Conservation (phyloP, 805 yeast species). For the Jamesozyma spencerorum region DNA sequence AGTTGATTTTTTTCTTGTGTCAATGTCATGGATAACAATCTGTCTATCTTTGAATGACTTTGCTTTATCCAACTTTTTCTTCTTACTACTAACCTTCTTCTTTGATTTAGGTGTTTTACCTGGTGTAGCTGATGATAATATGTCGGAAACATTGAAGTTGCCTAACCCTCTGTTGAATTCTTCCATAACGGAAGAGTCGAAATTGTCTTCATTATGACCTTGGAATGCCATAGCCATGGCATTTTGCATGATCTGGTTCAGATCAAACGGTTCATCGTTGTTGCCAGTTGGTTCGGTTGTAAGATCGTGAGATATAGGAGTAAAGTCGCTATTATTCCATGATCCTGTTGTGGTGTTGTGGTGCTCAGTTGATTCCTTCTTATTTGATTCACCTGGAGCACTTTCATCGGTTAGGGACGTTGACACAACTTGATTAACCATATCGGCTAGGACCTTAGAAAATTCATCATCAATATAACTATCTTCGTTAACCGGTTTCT, state of each 20-base stretch:
- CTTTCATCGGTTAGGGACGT: slow-evolving; percentile 16
- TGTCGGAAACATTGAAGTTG: slow-evolving; percentile 7
- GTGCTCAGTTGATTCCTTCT: not conserved
- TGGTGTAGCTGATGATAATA: not conserved
- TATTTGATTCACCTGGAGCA: not conserved
- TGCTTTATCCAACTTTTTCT: slow-evolving; percentile 1
- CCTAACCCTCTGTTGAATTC: slow-evolving; percentile 23
- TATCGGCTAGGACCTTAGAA: slow-evolving; percentile 46
- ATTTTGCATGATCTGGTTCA: slow-evolving; percentile 67
- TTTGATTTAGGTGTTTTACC: not conserved
- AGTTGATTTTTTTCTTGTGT: slow-evolving; percentile 4
- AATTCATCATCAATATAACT: slow-evolving; percentile 29
- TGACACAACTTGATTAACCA: slow-evolving; percentile 48
- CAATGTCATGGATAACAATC: slow-evolving; percentile 10
- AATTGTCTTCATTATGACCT: slow-evolving; percentile 26
- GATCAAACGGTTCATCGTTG: slow-evolving; percentile 43
- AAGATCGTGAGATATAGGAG: not conserved
- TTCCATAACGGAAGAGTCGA: slow-evolving; percentile 20
- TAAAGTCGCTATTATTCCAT: slow-evolving; percentile 2
- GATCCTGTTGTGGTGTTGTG: not conserved
- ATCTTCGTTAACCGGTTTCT: slow-evolving; percentile 2
- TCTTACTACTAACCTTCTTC: slow-evolving; percentile 2
- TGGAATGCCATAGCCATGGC: slow-evolving; percentile 72
- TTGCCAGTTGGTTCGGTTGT: slow-evolving; percentile 5
- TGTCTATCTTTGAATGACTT: slow-evolving; percentile 8